phyloP scores from a whole-genome alignment of 495 filamentous ascomycete genomes.

The Wilcoxina mikolae region DNA sequence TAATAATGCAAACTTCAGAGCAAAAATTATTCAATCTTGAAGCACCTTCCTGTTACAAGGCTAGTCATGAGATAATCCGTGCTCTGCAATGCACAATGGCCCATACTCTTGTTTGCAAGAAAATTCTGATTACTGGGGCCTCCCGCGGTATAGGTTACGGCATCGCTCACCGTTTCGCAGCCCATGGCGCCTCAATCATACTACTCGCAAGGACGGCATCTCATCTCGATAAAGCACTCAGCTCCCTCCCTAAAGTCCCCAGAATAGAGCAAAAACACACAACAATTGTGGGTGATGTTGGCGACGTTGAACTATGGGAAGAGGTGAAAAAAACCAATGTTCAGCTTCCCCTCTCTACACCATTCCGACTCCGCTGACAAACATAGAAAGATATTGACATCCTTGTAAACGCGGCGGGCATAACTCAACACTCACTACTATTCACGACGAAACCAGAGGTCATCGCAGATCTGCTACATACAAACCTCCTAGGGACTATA shows the following conservation, averaged over 20 bases:
- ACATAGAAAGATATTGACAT: conserved; percentile 40
- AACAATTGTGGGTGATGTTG: conserved; percentile 37
- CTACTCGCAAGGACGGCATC: conserved; percentile 38
- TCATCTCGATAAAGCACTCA: conserved; percentile 32
- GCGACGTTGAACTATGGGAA: conserved; percentile 34
- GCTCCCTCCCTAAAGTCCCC: conserved; percentile 3
- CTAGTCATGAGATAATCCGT: too few species aligned
- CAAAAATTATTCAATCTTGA: too few species aligned
- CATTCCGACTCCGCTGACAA: background rate
- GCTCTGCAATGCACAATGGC: too few species aligned
- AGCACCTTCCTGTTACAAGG: too few species aligned
- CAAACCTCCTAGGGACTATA: conserved; percentile 62
- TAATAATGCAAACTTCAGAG: too few species aligned
- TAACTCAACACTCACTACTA: conserved; percentile 46
- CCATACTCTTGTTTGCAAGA: too few species aligned
- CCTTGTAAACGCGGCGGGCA: conserved; percentile 63
- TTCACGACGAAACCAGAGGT: conserved; percentile 31
- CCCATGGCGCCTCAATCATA: conserved; percentile 43
- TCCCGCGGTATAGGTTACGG: conserved; percentile 51
- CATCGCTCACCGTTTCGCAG: conserved; percentile 53
- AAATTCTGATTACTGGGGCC: conserved; percentile 47
- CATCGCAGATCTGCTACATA: conserved; percentile 41
- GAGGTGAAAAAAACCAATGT: conserved; percentile 36
- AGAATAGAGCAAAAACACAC: conserved; percentile 13
- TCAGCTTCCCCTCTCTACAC: conserved; percentile 5